phyloP scores from a whole-genome alignment of 179 eudicot genomes.

The Pouteria campechiana region DNA sequence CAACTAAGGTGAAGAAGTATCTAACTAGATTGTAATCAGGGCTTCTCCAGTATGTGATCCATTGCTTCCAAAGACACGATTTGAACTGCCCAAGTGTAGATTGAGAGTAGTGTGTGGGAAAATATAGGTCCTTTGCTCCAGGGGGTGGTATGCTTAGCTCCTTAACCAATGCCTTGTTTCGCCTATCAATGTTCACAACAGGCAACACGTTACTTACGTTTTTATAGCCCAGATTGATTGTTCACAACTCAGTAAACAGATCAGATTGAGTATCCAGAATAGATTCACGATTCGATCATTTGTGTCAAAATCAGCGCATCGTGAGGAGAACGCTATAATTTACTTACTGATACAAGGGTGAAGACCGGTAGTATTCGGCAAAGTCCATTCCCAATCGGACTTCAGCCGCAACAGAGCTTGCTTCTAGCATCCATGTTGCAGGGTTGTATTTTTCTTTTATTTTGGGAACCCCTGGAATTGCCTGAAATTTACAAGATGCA shows the following conservation, averaged over 20 bases:
- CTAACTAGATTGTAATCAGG: constrained; percentile 37
- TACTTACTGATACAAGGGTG: constrained; percentile 44
- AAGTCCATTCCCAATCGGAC: constrained; percentile 39
- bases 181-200: constrained; percentile 18
- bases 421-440: constrained; percentile 77
- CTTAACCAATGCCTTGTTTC: constrained; percentile 33
- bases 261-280: too few species aligned
- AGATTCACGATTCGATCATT: too few species aligned
- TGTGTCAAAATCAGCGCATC: too few species aligned
- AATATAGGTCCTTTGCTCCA: constrained; percentile 8
- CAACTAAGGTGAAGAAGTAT: constrained; percentile 31
- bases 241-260: too few species aligned
- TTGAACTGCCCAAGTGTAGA: constrained; percentile 8
- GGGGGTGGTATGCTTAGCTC: constrained; percentile 15
- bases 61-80: constrained; percentile 12
- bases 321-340: too few species aligned
- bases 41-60: constrained; percentile 14
- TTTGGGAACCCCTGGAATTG: constrained; percentile 41
- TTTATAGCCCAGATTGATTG: too few species aligned
- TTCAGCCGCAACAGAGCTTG: constrained; percentile 41
- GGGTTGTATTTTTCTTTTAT: constrained; percentile 51
- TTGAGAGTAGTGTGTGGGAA: constrained; percentile 7
- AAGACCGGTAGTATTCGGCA: constrained; percentile 33
- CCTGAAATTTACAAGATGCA: too few species aligned
- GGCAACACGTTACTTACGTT: too few species aligned